Conservation (phyloP, 495 filamentous ascomycete genomes). For the Neurospora sp. region DNA sequence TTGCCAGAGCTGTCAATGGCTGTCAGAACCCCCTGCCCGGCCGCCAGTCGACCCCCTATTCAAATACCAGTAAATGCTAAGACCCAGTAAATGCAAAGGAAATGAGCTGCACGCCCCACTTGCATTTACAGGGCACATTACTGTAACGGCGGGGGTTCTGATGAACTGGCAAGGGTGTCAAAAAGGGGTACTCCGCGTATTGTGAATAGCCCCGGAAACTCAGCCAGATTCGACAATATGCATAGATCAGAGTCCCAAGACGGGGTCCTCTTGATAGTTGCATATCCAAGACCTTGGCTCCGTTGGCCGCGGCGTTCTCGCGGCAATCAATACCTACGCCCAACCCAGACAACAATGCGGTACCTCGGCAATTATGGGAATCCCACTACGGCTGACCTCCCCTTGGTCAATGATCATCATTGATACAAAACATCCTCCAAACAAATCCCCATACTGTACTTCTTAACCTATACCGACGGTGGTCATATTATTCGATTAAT, state of each 20-base stretch:
- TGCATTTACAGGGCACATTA: too few species aligned
- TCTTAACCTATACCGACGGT: neutral
- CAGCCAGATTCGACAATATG: too few species aligned
- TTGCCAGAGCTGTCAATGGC: too few species aligned
- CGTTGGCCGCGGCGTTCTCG: neutral
- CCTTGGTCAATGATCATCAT: neutral
- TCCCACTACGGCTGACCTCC: neutral
- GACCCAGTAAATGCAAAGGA: too few species aligned
- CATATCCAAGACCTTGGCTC: neutral
- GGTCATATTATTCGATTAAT: neutral
- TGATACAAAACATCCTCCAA: neutral
- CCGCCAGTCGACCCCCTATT: too few species aligned
- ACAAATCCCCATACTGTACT: neutral
- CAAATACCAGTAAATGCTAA: too few species aligned
- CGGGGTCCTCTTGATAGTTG: neutral
- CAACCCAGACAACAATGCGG: neutral
- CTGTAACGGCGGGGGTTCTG: too few species aligned
- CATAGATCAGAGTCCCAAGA: neutral
- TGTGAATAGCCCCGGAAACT: too few species aligned
- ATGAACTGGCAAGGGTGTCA: neutral
- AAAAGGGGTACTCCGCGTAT: neutral
- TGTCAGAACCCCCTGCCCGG: too few species aligned
- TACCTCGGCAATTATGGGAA: neutral
- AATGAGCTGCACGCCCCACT: too few species aligned
- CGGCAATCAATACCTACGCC: neutral